Evolutionary conservation across 257 asterid species (phyloP), one percentile per base, ranked within the genome.

Genomic region (Rauvolfia tetraphylla): DNA sequence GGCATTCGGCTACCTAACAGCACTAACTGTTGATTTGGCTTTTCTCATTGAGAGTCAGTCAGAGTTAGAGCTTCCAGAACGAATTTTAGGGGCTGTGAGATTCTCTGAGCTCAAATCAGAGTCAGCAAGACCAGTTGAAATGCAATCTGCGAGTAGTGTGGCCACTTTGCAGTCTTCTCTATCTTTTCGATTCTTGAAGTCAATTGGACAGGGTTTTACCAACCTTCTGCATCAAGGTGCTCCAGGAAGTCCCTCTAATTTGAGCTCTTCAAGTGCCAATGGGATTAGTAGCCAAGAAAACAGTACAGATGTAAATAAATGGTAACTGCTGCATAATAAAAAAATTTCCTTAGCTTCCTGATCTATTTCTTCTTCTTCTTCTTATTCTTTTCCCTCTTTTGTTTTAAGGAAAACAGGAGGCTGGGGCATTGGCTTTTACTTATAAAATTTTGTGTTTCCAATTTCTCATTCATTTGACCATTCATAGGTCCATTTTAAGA

Each of bases 51-150:
- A 93, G 90, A 84, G 93, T 54, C 96, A 82, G 74, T 79, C 80
- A 41, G 90, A 89, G 29, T 53, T 84, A 6, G 97, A 93, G 88
- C 94, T 93, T 68, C 98, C 98, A 3, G 98, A 93, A 81, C 84
- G 41, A 58, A 81, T 93, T 48, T 83, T 93, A 51, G 97, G 98
- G 83, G 97, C 97, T 20, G 56, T 93, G 18, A 81, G 98, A 83
- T 89, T 93, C 83, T 93, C 95, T 1, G 89, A 82, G 81, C 88
- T 93, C 73, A 82, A 87, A 61, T 56, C 84, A 68, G 84, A 81
- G 36, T 73, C 89, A 73, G 96, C 97, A 23, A 69, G 62, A 54
- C 81, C 77, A 41, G 71, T 89, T 68, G 95, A 87, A 66, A 74
- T 81, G 76, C 77, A 84, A 58, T 81, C 83, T 72, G 83, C 76